Evolutionary conservation across 495 filamentous ascomycete species (phyloP).

Genomic region (Penicillium chermesinum): DNA sequence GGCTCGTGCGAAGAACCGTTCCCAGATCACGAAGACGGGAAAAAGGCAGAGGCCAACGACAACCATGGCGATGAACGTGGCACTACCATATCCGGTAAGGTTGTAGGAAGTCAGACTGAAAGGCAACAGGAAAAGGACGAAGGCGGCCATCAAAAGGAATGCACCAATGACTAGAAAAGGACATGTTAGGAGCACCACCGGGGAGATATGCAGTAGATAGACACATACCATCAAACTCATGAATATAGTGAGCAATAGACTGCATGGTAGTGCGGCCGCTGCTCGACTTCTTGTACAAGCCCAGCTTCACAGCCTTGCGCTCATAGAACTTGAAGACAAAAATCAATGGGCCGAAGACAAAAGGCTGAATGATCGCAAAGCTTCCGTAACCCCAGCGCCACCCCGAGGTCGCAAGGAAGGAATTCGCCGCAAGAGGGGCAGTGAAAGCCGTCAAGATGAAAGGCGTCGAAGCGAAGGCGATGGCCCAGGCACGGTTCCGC

Average conservation of each 20-base stretch:
- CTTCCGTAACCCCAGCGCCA: slow-evolving; percentile 62
- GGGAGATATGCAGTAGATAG: too few relatives aligned
- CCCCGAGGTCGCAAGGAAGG: slow-evolving; percentile 45
- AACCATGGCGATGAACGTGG: slow-evolving; percentile 53
- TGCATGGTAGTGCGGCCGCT: slow-evolving; percentile 44
- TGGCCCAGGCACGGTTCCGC: slow-evolving; percentile 57
- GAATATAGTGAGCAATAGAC: slow-evolving; percentile 48
- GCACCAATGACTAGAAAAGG: slow-evolving; percentile 49
- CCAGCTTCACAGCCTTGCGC: slow-evolving; percentile 50
- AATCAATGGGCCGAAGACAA: slow-evolving; percentile 51
- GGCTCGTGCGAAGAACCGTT: slow-evolving; percentile 49
- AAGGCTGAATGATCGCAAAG: slow-evolving; percentile 55
- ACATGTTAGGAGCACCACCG: too few relatives aligned
- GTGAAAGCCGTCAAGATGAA: slow-evolving; percentile 56
- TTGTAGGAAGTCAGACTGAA: slow-evolving; percentile 50
- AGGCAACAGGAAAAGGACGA: slow-evolving; percentile 60
- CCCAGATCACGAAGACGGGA: slow-evolving; percentile 55
- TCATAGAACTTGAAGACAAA: slow-evolving; percentile 53
- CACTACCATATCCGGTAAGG: slow-evolving; percentile 41
- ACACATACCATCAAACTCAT: slow-evolving; percentile 55
- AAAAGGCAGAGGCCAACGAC: slow-evolving; percentile 53
- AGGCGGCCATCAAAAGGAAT: slow-evolving; percentile 50
- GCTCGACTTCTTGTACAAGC: slow-evolving; percentile 34
- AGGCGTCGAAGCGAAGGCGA: slow-evolving; percentile 58
- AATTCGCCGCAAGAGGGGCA: slow-evolving; percentile 28